Base-by-base conservation (phyloP, 441 rosid genomes). In the Populus hybrid region DNA sequence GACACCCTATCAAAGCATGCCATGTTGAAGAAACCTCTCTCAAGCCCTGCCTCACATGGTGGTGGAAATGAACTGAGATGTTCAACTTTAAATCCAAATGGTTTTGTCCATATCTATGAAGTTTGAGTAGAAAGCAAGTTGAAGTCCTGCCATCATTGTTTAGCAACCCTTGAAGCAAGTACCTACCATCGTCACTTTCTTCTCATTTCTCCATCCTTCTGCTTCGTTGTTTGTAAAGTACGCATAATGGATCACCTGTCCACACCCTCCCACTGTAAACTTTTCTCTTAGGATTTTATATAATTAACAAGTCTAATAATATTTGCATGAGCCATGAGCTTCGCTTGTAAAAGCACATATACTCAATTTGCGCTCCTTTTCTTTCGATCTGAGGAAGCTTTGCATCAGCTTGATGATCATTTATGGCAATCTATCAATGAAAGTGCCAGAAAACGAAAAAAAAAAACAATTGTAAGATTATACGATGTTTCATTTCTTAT, bases 1-100 rank as follows among this genome's bases (percentile, higher is more conserved):
- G 98, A 94, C 61, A 89, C 89, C 83, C 92, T 88, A 70, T 86
- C 88, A 66, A 90, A 89, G 81, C 88, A 83, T 42, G 89, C 91
- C 94, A 90, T 89, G 72, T 59, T 77, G 74, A 26, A 14, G 21
- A 42, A 46, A 72, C 67, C 72, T 76, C 81, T 71, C 73, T 72
- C 68, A 59, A 32, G 30, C 34, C 69, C 28, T 9, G 21, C 36
- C 53, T 50, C 69, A 46, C 35, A 34, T 11, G 9, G 12, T 65
- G 23, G 42, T 9, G 35, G 12, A 65, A 57, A 71, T 59, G 67
- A 70, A 61, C n/a, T 24, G 73, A 57, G 67, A 38, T 38, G 72
- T 38, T 0, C 10, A 30, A 30, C 2, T 18, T 23, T 57, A n/a
- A 70, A 32, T 26, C 18, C 72, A 70, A 24, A 66, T 74, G 75